Percentiles rank a stretch among this genome's conserved stretches.
phyloP scores from a whole-genome alignment of 2,329 filamentous ascomycete species.

The Cercospora berteroae region DNA sequence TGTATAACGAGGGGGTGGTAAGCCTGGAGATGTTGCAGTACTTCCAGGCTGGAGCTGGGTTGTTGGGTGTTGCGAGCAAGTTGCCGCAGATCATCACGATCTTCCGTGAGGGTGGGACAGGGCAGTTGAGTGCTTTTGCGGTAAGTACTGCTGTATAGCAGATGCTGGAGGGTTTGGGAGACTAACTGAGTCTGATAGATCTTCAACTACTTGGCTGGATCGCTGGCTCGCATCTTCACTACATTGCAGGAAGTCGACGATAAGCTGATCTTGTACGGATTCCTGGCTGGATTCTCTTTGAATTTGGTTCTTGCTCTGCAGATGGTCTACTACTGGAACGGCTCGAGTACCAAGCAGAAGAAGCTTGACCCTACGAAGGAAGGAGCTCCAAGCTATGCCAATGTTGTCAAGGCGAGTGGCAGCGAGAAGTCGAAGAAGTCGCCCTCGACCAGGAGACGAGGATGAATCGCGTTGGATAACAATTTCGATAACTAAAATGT shows the following conservation, averaged over 20 bases:
- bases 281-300: constrained; percentile 84
- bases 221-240: constrained; percentile 92
- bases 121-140: constrained; percentile 93
- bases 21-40: constrained; percentile 66
- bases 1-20: constrained; percentile 67
- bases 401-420: constrained; percentile 34
- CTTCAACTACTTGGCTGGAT: constrained; percentile 95
- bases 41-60: constrained; percentile 79
- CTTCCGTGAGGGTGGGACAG: constrained; percentile 80
- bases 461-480: constrained; percentile 5
- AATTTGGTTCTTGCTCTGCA: constrained; percentile 84
- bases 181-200: constrained; percentile 57
- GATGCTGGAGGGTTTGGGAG: not conserved
- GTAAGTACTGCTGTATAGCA: constrained; percentile 55
- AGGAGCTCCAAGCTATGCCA: constrained; percentile 33
- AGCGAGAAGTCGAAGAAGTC: constrained; percentile 37
- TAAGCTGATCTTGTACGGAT: constrained; percentile 91
- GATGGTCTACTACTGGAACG: constrained; percentile 97
- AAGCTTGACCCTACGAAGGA: constrained; percentile 43
- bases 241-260: constrained; percentile 97
- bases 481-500: not conserved
- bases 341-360: constrained; percentile 43
- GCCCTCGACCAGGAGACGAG: constrained; percentile 36
- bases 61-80: constrained; percentile 84
- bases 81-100: constrained; percentile 89